A percentile compares a stretch with the other conserved stretches of the same genome.
Evolutionary conservation across 352 stramenopile species (phyloP).

Genomic region (Phytophthora europaea): DNA sequence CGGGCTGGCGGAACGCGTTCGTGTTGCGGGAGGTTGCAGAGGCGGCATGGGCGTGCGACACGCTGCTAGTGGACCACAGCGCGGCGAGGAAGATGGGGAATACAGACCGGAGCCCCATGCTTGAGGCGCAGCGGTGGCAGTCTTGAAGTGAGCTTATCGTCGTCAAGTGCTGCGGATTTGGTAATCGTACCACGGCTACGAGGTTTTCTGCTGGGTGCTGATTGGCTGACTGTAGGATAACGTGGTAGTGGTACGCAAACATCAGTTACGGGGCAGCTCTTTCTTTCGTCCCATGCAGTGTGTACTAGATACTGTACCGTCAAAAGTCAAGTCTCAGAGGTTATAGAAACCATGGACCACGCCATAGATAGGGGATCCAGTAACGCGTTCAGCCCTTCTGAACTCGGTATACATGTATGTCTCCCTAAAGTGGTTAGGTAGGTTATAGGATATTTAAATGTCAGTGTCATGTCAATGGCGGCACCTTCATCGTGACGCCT

Average conservation of each 20-base stretch:
- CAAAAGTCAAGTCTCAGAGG: neutral
- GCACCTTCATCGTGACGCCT: neutral
- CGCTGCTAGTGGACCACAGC: neutral
- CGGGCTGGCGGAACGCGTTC: constrained; percentile 35
- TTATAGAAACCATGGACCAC: too few relatives aligned
- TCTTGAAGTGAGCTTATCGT: constrained; percentile 24
- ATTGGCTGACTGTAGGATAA: constrained; percentile 21
- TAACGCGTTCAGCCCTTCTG: too few relatives aligned
- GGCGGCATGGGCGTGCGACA: neutral
- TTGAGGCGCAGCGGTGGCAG: neutral
- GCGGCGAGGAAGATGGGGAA: neutral
- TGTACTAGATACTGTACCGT: neutral
- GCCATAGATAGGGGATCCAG: too few relatives aligned
- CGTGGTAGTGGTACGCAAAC: neutral
- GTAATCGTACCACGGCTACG: constrained; percentile 12
- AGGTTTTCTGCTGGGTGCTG: neutral
- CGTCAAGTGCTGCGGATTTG: neutral
- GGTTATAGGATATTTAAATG: too few relatives aligned
- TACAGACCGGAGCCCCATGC: constrained; percentile 16
- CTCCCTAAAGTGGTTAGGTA: too few relatives aligned
- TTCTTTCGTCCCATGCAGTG: neutral
- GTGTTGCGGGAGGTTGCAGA: constrained; percentile 1
- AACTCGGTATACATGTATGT: too few relatives aligned
- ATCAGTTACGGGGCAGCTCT: neutral
- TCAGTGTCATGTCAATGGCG: neutral